Evolutionary conservation across 176 grass and related monocot species (phyloP), one percentile per base, ranked within the genome.

Genomic region (Poa annua): DNA sequence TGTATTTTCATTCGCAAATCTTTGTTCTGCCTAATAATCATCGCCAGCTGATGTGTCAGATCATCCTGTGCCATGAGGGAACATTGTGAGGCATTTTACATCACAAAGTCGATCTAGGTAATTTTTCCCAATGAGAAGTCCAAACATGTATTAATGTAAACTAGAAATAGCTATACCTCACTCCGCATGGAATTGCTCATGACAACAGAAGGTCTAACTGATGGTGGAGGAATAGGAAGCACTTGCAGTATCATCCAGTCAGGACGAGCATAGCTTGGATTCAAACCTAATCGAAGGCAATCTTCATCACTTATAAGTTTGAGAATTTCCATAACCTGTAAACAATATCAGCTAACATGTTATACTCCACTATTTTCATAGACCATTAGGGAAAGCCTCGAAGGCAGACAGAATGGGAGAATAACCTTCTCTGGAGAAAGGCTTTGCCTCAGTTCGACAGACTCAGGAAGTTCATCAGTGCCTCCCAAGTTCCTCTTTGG

Each of bases 191-290:
- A 65, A 65, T 65, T 35, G 62, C 29, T 65, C 62, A 65, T 65
- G 62, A 65, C 62, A 65, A 97, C 94, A 84, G 94, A 97, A 84
- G 94, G 94, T 79, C 94, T 93, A 68, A 97, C 94, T 75, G 94
- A 91, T 81, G 94, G 94, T 44, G 94, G 94, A 64, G 94, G 94
- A 81, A 97, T 91, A 22, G 94, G 94, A 83, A 97, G 91, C 48
- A 97, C 94, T 93, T 97, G 94, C 49, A 97, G 60, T 86, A 93
- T 93, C 94, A 97, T 97, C 94, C 94, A 97, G 76, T 97, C 94
- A 22, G 94, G 94, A 39, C 94, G 94, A 21, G 91, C 94, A 86
- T 79, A 97, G 55, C 91, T 94, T 33, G 94, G 89, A 78, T 92
- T 90, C 67, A 97, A 42, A 36, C 94, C 94, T 78, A 97, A 84